These are phyloP conservation scores for Solioccasus polychromus DNA, from an alignment of 768 basidiomycete species.

Conservation along the genomic window DNA sequence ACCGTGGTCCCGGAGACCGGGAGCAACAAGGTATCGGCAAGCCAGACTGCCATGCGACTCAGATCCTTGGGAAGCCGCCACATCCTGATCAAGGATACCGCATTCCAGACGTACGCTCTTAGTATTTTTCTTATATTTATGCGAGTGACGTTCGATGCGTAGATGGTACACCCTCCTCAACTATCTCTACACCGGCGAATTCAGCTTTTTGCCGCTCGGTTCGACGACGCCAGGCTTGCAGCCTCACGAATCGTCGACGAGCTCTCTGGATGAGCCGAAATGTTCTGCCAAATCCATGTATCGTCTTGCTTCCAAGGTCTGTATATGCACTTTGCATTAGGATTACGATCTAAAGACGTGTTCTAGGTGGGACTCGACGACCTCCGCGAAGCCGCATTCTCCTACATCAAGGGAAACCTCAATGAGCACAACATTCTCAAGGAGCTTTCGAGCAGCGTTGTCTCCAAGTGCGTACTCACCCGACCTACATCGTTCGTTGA, in stretches of 20 bases:
- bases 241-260: slow-evolving; percentile 1
- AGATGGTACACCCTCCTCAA: slow-evolving; percentile 41
- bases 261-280: slow-evolving; percentile 3
- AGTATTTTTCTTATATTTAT: not conserved
- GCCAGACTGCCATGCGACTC: slow-evolving; percentile 5
- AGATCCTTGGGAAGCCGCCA: slow-evolving; percentile 22
- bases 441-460: slow-evolving; percentile 21
- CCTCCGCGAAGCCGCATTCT: slow-evolving; percentile 18
- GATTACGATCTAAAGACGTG: not conserved
- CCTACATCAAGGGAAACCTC: slow-evolving; percentile 15
- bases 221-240: slow-evolving; percentile 6
- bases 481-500: not conserved
- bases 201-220: slow-evolving; percentile 32
- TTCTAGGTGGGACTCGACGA: slow-evolving; percentile 19
- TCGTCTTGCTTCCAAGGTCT: slow-evolving; percentile 39
- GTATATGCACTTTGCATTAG: not conserved
- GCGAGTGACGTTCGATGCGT: not conserved
- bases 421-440: slow-evolving; percentile 21
- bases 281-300: slow-evolving; percentile 48
- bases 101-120: slow-evolving; percentile 27
- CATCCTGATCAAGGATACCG: slow-evolving; percentile 25
- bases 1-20: slow-evolving; percentile 1
- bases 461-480: slow-evolving; percentile 14
- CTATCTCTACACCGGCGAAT: slow-evolving; percentile 37
- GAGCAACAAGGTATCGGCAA: not conserved